Conservation (phyloP, 2,329 filamentous ascomycete species). For the Plectosphaerella plurivora region DNA sequence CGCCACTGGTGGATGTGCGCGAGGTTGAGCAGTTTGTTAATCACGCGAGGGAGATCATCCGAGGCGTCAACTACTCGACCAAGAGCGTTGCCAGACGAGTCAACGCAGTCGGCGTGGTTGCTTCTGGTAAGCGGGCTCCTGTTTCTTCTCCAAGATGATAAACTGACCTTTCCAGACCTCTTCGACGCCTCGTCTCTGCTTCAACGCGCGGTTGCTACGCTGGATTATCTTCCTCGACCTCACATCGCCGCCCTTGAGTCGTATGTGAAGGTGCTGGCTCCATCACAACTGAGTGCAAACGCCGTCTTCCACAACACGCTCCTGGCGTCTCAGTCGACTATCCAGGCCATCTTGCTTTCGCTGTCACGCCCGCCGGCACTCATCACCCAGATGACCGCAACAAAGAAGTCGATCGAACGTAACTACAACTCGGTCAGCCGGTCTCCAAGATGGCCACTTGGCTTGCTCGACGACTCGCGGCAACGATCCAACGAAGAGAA, state of each 20-base stretch:
- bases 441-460: constrained; percentile 74
- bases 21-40: constrained; percentile 93
- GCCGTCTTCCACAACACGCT: constrained; percentile 70
- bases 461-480: constrained; percentile 81
- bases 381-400: constrained; percentile 69
- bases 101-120: constrained; percentile 65
- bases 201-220: constrained; percentile 45
- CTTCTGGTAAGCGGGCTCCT: constrained; percentile 43
- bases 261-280: constrained; percentile 63
- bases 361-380: constrained; percentile 75
- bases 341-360: constrained; percentile 73
- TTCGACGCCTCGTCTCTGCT: constrained; percentile 59
- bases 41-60: constrained; percentile 84
- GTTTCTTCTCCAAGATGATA: background rate
- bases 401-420: constrained; percentile 71
- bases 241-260: constrained; percentile 69
- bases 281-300: constrained; percentile 69
- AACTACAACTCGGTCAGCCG: constrained; percentile 70
- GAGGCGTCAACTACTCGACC: constrained; percentile 77
- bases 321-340: constrained; percentile 76
- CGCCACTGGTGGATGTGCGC: constrained; percentile 74
- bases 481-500: constrained; percentile 79
- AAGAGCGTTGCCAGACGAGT: constrained; percentile 77
- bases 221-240: constrained; percentile 62
- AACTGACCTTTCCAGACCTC: constrained; percentile 46